Evolutionary conservation across 116 monocot species (phyloP).

Genomic region (Posidonia oceanica): DNA sequence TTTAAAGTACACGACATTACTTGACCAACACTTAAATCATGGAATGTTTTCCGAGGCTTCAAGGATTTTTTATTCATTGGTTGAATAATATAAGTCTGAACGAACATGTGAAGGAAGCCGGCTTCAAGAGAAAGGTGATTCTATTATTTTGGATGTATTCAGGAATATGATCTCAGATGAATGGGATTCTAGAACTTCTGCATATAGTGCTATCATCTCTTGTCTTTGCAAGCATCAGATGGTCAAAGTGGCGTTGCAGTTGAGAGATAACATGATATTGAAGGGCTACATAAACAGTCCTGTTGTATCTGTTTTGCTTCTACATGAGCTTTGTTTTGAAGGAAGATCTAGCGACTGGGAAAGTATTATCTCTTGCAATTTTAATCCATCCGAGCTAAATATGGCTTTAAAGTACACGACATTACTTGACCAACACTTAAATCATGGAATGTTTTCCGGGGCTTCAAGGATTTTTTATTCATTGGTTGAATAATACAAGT

Average conservation of each 20-base stretch:
- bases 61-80: constrained; percentile 24
- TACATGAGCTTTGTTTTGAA: constrained; percentile 62
- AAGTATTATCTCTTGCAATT: constrained; percentile 29
- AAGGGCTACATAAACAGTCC: constrained; percentile 40
- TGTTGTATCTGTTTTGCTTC: constrained; percentile 53
- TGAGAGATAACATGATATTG: constrained; percentile 56
- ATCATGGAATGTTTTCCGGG: constrained; percentile 25
- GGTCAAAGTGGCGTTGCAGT: constrained; percentile 46
- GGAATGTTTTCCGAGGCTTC: constrained; percentile 32
- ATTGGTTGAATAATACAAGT: constrained; percentile 19
- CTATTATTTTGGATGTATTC: constrained; percentile 38
- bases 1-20: constrained; percentile 27
- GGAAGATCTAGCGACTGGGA: constrained; percentile 52
- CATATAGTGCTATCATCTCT: constrained; percentile 63
- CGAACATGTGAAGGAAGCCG: background rate
- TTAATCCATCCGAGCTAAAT: constrained; percentile 39
- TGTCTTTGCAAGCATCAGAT: constrained; percentile 78
- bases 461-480: constrained; percentile 30
- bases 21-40: constrained; percentile 27
- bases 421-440: constrained; percentile 29
- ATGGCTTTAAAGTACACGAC: constrained; percentile 28
- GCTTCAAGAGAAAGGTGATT: constrained; percentile 6
- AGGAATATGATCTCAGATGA: constrained; percentile 47
- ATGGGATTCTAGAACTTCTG: constrained; percentile 52
- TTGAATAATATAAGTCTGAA: constrained; percentile 16